Base-by-base conservation (phyloP, 2,329 filamentous ascomycete genomes). In the Metarhizium anisopliae region DNA sequence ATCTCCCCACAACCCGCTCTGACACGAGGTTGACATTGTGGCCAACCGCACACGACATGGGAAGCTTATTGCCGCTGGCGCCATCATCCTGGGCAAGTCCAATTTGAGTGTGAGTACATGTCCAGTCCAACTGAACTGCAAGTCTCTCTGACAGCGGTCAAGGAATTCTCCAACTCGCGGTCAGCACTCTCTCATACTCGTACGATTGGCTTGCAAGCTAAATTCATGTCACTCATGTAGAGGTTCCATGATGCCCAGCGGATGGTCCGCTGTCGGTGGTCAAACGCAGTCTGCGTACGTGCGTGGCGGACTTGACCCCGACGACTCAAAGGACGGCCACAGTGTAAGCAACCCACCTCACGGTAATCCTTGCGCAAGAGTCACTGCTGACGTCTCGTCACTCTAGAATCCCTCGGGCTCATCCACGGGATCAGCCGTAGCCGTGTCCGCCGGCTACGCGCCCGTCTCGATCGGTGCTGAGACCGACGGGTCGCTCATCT, bases 391-490 rank as follows among this genome's bases (percentile, higher is more conserved):
- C 50, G 20, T 18, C 53, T 56, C 29, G 49, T 38, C 13, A n/a
- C 11, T 45, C 6, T 10, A 61, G 59, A 58, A 55, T 25, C 60
- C 65, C 0, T 81, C 80, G 10, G 82, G 81, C 6, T 82, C 79
- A 1, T 82, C 77, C 7, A 80, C 77, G 3, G 82, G 82, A 10
- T 78, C 74, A 20, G 74, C 75, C 6, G 78, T 84, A 7, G 76
- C 72, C 11, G 81, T 84, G 6, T 77, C 73, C 2, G 76, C 77
- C 0, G 71, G 71, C 1, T 71, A 83, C 3, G 77, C 80, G 3
- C 75, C 77, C 0, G 82, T 85, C 60, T 75, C 79, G 2, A 67
- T 85, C 1, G 81, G 73, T 6, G 82, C 79, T 1, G 80, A 83
- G 60, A 82, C 80, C 5, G 79, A 78, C 2, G 80, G 80, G 70